Base-by-base conservation (phyloP, 2,329 filamentous ascomycete species). In the Hypoxylon sp. region DNA sequence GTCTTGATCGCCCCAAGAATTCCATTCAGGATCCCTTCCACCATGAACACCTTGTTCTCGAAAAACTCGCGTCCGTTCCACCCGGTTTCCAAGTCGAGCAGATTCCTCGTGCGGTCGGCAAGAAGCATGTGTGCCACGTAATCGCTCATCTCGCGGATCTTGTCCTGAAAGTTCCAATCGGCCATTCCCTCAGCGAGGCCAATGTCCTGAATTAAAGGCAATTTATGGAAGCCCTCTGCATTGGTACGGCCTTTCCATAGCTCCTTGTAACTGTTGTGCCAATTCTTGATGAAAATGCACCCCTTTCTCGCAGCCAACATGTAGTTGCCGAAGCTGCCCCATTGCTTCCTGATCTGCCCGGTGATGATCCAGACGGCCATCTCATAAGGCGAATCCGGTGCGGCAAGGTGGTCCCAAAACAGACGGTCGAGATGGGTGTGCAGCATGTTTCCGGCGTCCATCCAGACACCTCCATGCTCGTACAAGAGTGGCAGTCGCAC, bases 201-300 rank as follows among this genome's bases (percentile, higher is more conserved):
- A 7, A 79, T 75, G 3, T 79, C 75, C 8, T 68, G 44, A 0
- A 78, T 64, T 0, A 79, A 33, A 3, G 77, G 72, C 4, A 58
- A 28, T 11, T 69, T 60, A 24, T 78, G 73, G 51, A 80, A 77
- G 1, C 74, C 79, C 3, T 72, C 69, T 2, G 70, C 72, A n/a
- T 75, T 78, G 2, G 77, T 77, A 2, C 65, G 71, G 0, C 67
- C 75, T 2, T 65, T 71, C 80, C 80, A 81, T 0, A 81, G 67
- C 42, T 76, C 72, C 9, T 73, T 74, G 67, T 77, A 82, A 0
- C 76, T 67, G 1, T 75, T 46, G 60, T 82, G 78, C 81, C 82
- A 83, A 70, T 75, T 76, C 53, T 76, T 77, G 64, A 84, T 79
- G 42, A 83, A 83, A 1, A 71, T 48, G 59, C 80, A 80, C 0